Evolutionary conservation across 2,329 filamentous ascomycete genomes (phyloP).

Genomic region (Hymenoscyphus repandus): DNA sequence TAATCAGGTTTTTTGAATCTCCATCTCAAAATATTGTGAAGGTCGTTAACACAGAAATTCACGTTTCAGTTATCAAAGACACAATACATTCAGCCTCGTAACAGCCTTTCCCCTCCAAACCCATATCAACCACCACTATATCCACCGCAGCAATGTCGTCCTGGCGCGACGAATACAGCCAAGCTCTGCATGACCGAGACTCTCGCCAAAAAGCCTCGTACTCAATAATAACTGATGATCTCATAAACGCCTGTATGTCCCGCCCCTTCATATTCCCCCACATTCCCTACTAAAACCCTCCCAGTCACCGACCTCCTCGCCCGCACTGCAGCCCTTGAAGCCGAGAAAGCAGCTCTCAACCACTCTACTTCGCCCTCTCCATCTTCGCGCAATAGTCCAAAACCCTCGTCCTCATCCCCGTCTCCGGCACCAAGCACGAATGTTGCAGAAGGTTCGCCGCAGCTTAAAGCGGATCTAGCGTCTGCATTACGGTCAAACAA

Average conservation of each 20-base stretch:
- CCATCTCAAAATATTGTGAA: too few species aligned
- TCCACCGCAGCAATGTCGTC: conserved; percentile 24
- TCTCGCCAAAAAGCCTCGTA: conserved; percentile 60
- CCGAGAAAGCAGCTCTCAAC: conserved; percentile 43
- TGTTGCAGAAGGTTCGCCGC: conserved; percentile 33
- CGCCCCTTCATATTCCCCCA: conserved; percentile 3
- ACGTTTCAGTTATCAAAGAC: too few species aligned
- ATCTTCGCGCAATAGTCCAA: conserved; percentile 18
- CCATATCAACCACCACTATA: background rate
- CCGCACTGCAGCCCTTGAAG: conserved; percentile 58
- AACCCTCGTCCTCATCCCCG: conserved; percentile 20
- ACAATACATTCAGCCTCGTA: background rate
- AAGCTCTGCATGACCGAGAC: conserved; percentile 67
- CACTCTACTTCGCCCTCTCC: conserved; percentile 20
- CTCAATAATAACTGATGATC: conserved; percentile 52
- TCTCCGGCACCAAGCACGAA: background rate
- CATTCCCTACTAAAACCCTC: conserved; percentile 10
- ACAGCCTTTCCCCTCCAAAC: background rate
- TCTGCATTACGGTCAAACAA: conserved; percentile 71
- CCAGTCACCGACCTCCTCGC: conserved; percentile 64
- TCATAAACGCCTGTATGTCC: conserved; percentile 72
- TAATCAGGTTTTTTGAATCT: too few species aligned
- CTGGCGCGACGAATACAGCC: conserved; percentile 78
- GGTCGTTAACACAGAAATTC: too few species aligned
- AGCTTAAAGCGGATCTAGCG: conserved; percentile 64